Percentiles rank a stretch among this genome's conserved stretches.
These are phyloP conservation scores for Lentinula detonsa DNA, from an alignment of 768 basidiomycete species.

Conservation along the genomic window DNA sequence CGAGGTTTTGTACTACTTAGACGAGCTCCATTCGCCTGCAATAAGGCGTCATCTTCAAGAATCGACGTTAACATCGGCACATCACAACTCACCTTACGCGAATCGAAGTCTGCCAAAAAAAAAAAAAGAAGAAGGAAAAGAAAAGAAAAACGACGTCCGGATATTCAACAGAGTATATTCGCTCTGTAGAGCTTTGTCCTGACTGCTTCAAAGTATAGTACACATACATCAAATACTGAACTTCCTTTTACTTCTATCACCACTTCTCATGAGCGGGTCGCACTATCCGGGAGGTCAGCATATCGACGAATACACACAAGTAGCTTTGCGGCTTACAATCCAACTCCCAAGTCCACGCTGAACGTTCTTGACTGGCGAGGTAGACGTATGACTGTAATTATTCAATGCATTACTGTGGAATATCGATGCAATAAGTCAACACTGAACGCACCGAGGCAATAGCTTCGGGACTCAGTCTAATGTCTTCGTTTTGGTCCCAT, in stretches of 20 bases:
- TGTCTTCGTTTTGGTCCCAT: not conserved
- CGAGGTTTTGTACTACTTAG: not conserved
- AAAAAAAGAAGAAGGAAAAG: too few species aligned
- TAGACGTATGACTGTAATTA: constrained; percentile 52
- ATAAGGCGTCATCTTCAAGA: too few species aligned
- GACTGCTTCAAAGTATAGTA: too few species aligned
- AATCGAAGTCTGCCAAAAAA: too few species aligned
- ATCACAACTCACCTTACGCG: too few species aligned
- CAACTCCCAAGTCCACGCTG: constrained; percentile 76
- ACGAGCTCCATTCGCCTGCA: not conserved
- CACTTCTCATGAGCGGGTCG: constrained; percentile 38
- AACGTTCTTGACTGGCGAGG: constrained; percentile 62
- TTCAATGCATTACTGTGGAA: constrained; percentile 15
- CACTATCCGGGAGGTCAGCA: constrained; percentile 18
- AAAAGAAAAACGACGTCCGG: too few species aligned
- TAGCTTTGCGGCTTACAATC: constrained; percentile 44
- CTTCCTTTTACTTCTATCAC: not conserved
- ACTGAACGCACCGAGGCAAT: constrained; percentile 4
- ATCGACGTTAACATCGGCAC: too few species aligned
- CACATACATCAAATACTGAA: not conserved
- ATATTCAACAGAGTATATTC: too few species aligned
- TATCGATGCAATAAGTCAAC: constrained; percentile 12
- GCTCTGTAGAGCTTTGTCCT: too few species aligned
- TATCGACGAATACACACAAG: too few species aligned
- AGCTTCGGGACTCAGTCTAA: not conserved